A percentile compares a stretch with the other conserved stretches of the same genome.
These are phyloP conservation scores for Pseudogymnoascus sp. DNA, from an alignment of 2,329 filamentous ascomycete species.

Conservation along the genomic window DNA sequence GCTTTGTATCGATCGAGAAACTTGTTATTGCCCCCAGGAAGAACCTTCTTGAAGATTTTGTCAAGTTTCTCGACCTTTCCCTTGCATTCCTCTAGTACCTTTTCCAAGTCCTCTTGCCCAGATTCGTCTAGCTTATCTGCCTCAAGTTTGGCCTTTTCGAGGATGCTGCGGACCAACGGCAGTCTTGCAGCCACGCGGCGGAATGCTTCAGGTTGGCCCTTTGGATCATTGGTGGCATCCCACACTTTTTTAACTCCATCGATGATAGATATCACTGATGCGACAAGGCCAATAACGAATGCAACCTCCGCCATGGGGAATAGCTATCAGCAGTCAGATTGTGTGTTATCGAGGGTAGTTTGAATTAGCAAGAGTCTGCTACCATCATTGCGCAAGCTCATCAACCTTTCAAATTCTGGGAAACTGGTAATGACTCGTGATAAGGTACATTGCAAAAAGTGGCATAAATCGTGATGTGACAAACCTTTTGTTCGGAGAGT, in stretches of 20 bases:
- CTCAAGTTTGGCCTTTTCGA: conserved; percentile 14
- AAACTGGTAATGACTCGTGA: neutral
- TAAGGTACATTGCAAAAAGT: neutral
- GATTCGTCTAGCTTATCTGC: conserved; percentile 13
- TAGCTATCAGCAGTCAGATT: conserved; percentile 3
- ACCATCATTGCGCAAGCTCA: neutral
- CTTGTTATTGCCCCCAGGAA: conserved; percentile 20
- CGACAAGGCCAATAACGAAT: conserved; percentile 18
- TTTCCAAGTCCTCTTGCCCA: conserved; percentile 13
- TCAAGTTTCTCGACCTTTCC: conserved; percentile 19
- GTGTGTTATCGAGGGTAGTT: neutral
- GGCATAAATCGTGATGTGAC: neutral
- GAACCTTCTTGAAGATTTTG: conserved; percentile 18
- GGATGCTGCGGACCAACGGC: conserved; percentile 17
- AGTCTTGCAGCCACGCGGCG: conserved; percentile 19
- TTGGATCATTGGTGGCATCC: conserved; percentile 19
- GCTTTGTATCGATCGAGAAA: conserved; percentile 20
- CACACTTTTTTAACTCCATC: conserved; percentile 18
- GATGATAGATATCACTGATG: conserved; percentile 18
- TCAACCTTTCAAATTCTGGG: neutral
- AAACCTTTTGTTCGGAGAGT: neutral
- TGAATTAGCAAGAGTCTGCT: neutral
- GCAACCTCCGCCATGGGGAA: conserved; percentile 18
- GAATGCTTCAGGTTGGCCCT: conserved; percentile 21
- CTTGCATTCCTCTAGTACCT: conserved; percentile 17